Evolutionary conservation across 768 basidiomycete genomes (phyloP), one percentile per base, ranked within the genome.

Genomic region (Mycena vitilis): DNA sequence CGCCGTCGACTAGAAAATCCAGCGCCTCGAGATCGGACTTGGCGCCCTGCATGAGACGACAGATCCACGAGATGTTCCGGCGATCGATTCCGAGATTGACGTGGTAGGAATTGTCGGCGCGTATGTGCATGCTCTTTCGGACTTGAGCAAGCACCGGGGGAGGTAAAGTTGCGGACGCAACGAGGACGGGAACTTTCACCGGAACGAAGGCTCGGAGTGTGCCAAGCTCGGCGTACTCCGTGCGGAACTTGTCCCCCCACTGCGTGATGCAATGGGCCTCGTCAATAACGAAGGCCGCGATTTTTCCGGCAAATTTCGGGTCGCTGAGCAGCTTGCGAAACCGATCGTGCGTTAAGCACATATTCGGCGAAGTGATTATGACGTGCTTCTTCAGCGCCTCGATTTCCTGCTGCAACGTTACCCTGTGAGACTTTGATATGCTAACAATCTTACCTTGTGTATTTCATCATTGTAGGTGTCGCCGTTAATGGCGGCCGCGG

Each of bases 191-290:
- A 4, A 53, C 52, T 5, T 53, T 13, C 12, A 36, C 23, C 4
- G 52, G 52, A 34, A 53, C 52, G 18, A 53, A 53, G 34, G 52
- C 52, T 1, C 52, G 52, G 6, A 53, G 52, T 13, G 52, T 53
- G 9, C 52, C 52, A 16, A 53, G 13, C 25, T 53, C 30, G 1
- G 52, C 25, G 18, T 53, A 53, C 9, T 53, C 52, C 11, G 52
- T 6, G 25, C 52, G 52, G 11, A 53, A 53, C 13, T 53, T 30
- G 13, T 34, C 30, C 25, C 52, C 52, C 52, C 52, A 56, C 48
- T 23, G 59, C 11, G 56, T n/a, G 64, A 79, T 76, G 45, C 73
- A 75, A 56, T 78, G 78, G 2, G 74, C 77, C 44, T 78, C 77
- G 60, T 78, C 78, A 18, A 78, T 65, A 9, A 78, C 63, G 15